phyloP scores from a whole-genome alignment of 2,329 filamentous ascomycete genomes.

The Fusarium tuaranense region DNA sequence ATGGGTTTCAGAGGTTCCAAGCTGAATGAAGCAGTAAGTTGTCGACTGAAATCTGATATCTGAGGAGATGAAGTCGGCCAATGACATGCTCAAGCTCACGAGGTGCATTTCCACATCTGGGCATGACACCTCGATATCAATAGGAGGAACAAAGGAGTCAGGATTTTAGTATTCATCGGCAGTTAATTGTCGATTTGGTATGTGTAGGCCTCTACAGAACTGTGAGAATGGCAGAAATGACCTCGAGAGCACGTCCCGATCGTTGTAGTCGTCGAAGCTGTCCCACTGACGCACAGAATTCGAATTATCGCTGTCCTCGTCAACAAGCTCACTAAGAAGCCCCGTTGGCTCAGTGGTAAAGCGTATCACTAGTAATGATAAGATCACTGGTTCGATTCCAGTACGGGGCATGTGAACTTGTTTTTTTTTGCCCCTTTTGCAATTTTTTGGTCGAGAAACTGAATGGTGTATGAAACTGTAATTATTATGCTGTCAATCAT shows the following conservation, averaged over 20 bases:
- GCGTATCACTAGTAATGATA: constrained; percentile 53
- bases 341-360: constrained; percentile 52
- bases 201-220: not conserved
- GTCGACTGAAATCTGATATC: not conserved
- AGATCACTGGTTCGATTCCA: constrained; percentile 52
- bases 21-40: not conserved
- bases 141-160: not conserved
- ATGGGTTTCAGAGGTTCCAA: not conserved
- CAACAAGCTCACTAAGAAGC: constrained; percentile 22
- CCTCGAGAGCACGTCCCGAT: too few species aligned
- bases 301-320: fast-evolving
- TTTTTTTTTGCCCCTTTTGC: not conserved
- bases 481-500: too few species aligned
- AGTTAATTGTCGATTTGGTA: not conserved
- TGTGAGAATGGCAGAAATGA: not conserved
- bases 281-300: not conserved
- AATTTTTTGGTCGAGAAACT: too few species aligned
- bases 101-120: not conserved
- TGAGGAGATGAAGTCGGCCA: not conserved
- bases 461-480: too few species aligned
- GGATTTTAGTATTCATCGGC: too few species aligned
- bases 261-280: not conserved
- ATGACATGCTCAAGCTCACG: not conserved
- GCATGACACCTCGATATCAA: not conserved
- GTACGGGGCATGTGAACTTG: constrained; percentile 43